Base-by-base conservation (phyloP, 1,284 basidiomycete genomes). In the Pascua guehoae region DNA sequence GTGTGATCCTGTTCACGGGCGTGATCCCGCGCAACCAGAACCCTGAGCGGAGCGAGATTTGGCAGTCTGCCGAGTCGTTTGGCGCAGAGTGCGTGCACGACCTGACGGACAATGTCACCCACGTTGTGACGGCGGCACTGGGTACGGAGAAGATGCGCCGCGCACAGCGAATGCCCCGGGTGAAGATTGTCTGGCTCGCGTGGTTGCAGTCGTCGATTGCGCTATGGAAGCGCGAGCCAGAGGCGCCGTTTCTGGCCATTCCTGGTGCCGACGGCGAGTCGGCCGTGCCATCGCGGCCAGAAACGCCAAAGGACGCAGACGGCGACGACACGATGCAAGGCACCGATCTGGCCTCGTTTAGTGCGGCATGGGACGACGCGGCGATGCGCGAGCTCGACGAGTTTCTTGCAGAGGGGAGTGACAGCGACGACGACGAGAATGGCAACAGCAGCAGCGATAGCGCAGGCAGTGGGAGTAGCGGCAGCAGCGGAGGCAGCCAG, bases 171-270 rank as follows among this genome's bases (percentile, higher is more conserved):
- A 83, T 84, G 17, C 83, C 85, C 9, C 82, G 82, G 12, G 83
- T 91, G 65, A 85, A 88, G 66, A 84, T 96, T 58, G 92, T 98
- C 8, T 89, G 88, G 85, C 79, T 89, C 4, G 79, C 84, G 10
- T 98, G 94, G 94, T 88, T 97, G 68, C 86, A 85, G 49, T 88
- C 93, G 70, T 89, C 87, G 12, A 81, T 94, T 52, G 86, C 88
- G 15, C 78, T 86, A 39, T 98, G 93, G 93, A 75, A 64, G 36
- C 67, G 67, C 14, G 68, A 70, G 49, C 58, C 66, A 8, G 72
- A 76, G 53, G 65, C 53, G 17, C 58, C 60, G 3, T 69, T 65
- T 51, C 51, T 65, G 8, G 63, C 56, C 0, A 32, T 12, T 16
- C 68, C 58, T 39, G 81, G 80, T 24, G 78, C 76, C 11, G 57